Base-by-base conservation (phyloP, 768 basidiomycete genomes). In the Chalciporus chontae region DNA sequence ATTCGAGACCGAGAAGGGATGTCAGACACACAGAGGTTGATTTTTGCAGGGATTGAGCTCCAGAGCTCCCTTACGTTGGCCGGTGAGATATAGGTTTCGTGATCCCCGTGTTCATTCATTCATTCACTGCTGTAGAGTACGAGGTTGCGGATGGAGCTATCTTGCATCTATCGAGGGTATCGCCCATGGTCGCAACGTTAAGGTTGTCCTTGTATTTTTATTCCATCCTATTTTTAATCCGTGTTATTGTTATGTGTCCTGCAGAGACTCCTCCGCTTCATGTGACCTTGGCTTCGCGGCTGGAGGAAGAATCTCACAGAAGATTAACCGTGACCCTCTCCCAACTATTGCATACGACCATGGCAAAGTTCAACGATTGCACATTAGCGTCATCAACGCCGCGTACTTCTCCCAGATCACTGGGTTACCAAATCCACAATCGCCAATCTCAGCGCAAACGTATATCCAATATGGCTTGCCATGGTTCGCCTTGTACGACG, bases 11-110 rank as follows among this genome's bases (percentile, higher is more conserved):
- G 81, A 66, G 84, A 84, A 57, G 84, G 84, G 6, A 86, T 85
- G 41, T 4, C 84, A 9, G 83, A 90, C 57, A 87, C 90, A 66
- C 90, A 92, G 63, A 83, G 87, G 45, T 70, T 91, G 43, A 87
- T 85, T 65, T 93, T 91, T 59, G 88, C 88, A 39, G 90, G 89
- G 48, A 92, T 92, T 72, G 88, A 90, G 64, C 74, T 92, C 14
- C 89, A 93, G 61, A 88, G 90, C 57, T 17, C 2, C 24, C 14
- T 15, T 10, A 26, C 5, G 8, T 31, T 50, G 17, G 54, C 59
- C 19, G 50, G 43, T 43, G 27, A 43, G 43, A 34, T 31, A 11
- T 9, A 7, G 3, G 29, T 31, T 11, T 5, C 13, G 3, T 9
- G 10, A 31, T 2, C 29, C 9, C 10, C 13, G 13, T 31, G 13